Evolutionary conservation across 495 filamentous ascomycete genomes (phyloP).

Genomic region (Aspergillus olivimuriae): DNA sequence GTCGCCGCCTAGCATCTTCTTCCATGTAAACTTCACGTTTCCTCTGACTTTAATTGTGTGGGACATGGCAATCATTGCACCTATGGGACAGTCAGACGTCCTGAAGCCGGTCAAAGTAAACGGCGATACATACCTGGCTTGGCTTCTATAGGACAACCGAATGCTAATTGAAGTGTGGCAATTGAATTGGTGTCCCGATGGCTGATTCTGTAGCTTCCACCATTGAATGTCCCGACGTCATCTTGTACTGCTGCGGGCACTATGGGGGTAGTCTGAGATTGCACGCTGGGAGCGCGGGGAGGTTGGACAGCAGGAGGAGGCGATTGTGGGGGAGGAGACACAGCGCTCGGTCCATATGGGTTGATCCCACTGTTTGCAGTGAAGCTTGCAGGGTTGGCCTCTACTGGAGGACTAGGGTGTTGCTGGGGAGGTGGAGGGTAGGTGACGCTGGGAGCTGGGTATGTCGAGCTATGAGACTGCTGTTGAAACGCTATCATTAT

Average conservation of each 20-base stretch:
- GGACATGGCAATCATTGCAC: constrained; percentile 93
- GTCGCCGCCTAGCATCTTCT: constrained; percentile 76
- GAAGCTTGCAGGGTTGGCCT: constrained; percentile 6
- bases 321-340: constrained; percentile 12
- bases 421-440: constrained; percentile 35
- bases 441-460: constrained; percentile 27
- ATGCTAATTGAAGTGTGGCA: constrained; percentile 80
- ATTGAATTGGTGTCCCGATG: constrained; percentile 89
- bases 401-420: constrained; percentile 9
- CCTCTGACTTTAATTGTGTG: constrained; percentile 79
- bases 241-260: constrained; percentile 51
- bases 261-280: constrained; percentile 44
- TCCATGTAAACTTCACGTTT: constrained; percentile 69
- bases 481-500: constrained; percentile 7
- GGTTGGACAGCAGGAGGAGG: constrained; percentile 14
- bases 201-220: constrained; percentile 86
- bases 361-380: constrained; percentile 4
- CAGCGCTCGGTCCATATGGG: neutral
- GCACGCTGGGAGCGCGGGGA: constrained; percentile 12
- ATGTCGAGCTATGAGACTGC: constrained; percentile 19
- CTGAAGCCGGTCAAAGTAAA: too few species aligned
- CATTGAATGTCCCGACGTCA: constrained; percentile 91
- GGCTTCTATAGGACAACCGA: constrained; percentile 75
- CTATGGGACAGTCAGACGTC: constrained; percentile 40
- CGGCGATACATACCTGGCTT: constrained; percentile 60